Evolutionary conservation across 2,329 filamentous ascomycete species (phyloP), one percentile per base, ranked within the genome.

Genomic region (Talaromyces piceae): DNA sequence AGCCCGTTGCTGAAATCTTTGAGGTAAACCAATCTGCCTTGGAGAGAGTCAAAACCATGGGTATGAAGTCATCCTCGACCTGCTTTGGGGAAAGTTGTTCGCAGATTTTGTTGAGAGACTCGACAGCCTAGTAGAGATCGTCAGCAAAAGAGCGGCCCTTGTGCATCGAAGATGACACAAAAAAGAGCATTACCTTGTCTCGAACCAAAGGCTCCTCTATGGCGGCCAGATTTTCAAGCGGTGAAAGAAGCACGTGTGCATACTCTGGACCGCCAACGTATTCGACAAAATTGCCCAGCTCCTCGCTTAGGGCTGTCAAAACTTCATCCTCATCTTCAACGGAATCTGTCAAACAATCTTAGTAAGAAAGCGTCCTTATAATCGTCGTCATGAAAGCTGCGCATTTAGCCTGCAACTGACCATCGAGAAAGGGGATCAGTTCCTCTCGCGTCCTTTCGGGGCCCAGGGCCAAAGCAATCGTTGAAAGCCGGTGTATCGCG

Each of bases 1-100:
- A 86, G 57, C 93, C 93, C 58, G 91, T 95, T 56, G 91, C 93
- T 27, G 93, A 98, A 58, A 98, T 93, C 76, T 97, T 98, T 58
- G 93, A 97, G 52, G 93, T 98, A 73, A 98, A 98, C 93, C 93
- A 98, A 75, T 98, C 93, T 73, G 93, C 93, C 80, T 97, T 98
- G 59, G 93, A 94, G 56, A 98, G 87, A 67, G 93, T 89, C 66
- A 95, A 82, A 54, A 91, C 91, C 66, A 98, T 85, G 56, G 93
- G 93, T 61, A 98, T 91, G 75, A 97, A 97, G 73, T 91, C 88
- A 65, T 96, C 88, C 77, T 98, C 93, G 67, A 97, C 86, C 76
- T 98, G 93, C 71, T 89, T 81, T 62, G 89, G 77, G 47, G 90
- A 95, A 51, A 98, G 81, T 69, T 95, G 84, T 67, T 84, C 83